Evolutionary conservation across 1,284 basidiomycete genomes (phyloP).

Genomic region (Exsudoporus floridanus): DNA sequence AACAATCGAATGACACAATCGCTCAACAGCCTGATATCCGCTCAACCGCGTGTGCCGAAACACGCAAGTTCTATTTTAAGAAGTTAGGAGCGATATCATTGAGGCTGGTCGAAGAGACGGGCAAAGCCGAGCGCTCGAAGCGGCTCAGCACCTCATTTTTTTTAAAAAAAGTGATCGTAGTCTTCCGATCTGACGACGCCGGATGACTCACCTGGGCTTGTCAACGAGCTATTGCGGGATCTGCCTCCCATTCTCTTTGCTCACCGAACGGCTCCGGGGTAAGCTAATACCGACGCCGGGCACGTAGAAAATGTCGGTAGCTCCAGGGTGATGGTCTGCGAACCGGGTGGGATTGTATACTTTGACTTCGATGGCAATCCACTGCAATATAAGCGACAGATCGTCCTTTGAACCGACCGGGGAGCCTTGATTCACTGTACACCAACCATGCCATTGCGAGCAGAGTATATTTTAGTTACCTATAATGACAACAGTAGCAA

Average conservation of each 20-base stretch:
- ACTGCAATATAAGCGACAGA: slow-evolving; percentile 2
- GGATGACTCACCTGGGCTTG: slow-evolving; percentile 57
- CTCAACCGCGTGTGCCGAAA: slow-evolving; percentile 80
- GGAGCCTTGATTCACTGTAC: no score
- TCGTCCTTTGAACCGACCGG: slow-evolving; percentile 31
- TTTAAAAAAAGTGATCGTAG: slow-evolving; percentile 78
- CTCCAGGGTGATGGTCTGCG: slow-evolving; percentile 67
- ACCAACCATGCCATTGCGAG: no score
- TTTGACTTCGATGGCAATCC: slow-evolving; percentile 57
- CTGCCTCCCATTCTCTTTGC: slow-evolving; percentile 80
- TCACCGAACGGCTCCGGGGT: slow-evolving; percentile 62
- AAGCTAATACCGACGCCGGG: slow-evolving; percentile 42
- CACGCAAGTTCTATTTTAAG: slow-evolving; percentile 86
- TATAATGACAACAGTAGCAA: no score
- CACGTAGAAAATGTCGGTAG: slow-evolving; percentile 52
- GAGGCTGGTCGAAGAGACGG: not conserved
- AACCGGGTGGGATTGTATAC: slow-evolving; percentile 69
- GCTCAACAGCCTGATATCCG: slow-evolving; percentile 79
- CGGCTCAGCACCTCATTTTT: slow-evolving; percentile 50
- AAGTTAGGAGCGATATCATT: slow-evolving; percentile 1
- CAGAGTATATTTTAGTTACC: no score
- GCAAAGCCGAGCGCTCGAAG: no score
- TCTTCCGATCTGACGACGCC: slow-evolving; percentile 83
- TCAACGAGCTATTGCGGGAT: slow-evolving; percentile 73
- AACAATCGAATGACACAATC: slow-evolving; percentile 85